These are phyloP conservation scores for Calvatia gigantea DNA, from an alignment of 768 basidiomycete species.

Conservation along the genomic window DNA sequence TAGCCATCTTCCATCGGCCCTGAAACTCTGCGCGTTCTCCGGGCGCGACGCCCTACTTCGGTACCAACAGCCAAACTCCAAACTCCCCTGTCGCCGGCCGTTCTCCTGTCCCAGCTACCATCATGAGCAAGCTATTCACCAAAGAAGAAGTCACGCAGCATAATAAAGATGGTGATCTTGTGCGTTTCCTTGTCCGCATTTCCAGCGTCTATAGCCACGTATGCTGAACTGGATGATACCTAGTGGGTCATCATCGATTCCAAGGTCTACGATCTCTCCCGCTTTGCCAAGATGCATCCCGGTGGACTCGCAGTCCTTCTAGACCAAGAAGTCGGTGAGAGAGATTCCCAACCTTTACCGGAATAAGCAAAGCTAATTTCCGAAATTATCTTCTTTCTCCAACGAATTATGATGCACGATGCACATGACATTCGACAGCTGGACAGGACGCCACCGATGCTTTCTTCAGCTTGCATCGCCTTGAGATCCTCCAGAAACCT, in stretches of 20 bases:
- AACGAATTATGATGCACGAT: not conserved
- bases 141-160: conserved; percentile 52
- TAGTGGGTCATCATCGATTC: conserved; percentile 74
- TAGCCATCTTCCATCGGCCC: no score
- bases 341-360: not conserved
- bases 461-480: conserved; percentile 86
- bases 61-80: not conserved
- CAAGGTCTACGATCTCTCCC: conserved; percentile 78
- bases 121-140: conserved; percentile 29
- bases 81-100: not conserved
- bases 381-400: not conserved
- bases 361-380: not conserved
- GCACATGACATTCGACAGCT: conserved; percentile 38
- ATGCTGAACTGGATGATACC: not conserved
- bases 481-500: conserved; percentile 74
- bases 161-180: conserved; percentile 74
- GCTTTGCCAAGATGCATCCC: conserved; percentile 79
- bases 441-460: conserved; percentile 84
- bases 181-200: conserved; percentile 24
- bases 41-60: not conserved
- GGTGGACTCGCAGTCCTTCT: conserved; percentile 78
- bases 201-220: not conserved
- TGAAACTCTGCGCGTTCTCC: no score
- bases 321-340: conserved; percentile 71
- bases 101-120: not conserved